These are phyloP conservation scores for Brachypodium distachyon DNA, from an alignment of 202 grass and related monocot species.

Conservation along the genomic window DNA sequence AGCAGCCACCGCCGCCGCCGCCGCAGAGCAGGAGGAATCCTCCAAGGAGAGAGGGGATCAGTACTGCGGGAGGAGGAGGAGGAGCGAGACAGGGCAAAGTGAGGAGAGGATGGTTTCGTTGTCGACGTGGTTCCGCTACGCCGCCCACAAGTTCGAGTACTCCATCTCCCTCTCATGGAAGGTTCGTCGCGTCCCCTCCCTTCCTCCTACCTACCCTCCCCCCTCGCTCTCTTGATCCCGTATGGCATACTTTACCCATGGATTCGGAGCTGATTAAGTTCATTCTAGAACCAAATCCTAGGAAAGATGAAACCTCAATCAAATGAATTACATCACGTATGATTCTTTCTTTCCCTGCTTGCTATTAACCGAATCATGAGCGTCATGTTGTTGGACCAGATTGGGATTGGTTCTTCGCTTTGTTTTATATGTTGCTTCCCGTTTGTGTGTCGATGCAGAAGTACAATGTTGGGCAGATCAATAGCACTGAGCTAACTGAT, in stretches of 20 bases:
- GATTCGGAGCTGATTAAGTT: neutral
- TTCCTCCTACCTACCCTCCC: neutral
- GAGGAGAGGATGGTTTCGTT: conserved; percentile 53
- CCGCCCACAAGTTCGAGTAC: conserved; percentile 85
- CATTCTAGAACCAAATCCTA: neutral
- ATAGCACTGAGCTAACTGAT: conserved; percentile 52
- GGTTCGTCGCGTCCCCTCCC: conserved; percentile 19
- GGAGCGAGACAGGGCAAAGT: neutral
- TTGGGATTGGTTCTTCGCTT: neutral
- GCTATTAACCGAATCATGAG: neutral
- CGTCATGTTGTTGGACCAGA: too few relatives aligned
- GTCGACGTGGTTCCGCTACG: conserved; percentile 87
- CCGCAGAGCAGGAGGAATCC: neutral
- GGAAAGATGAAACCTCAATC: neutral
- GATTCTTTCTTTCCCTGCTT: neutral
- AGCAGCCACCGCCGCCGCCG: too few relatives aligned
- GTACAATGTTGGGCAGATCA: conserved; percentile 82
- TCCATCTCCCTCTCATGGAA: conserved; percentile 68
- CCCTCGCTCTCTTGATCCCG: conserved; percentile 4
- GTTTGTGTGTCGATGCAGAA: conserved; percentile 37
- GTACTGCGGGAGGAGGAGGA: neutral
- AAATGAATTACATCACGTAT: neutral
- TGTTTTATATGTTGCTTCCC: neutral
- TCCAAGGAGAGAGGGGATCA: neutral
- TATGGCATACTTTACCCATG: neutral